Percentiles rank a stretch among this genome's conserved stretches.
Evolutionary conservation across 192 early-diverging fungal species (phyloP).

Genomic region (Coemansia sp.): DNA sequence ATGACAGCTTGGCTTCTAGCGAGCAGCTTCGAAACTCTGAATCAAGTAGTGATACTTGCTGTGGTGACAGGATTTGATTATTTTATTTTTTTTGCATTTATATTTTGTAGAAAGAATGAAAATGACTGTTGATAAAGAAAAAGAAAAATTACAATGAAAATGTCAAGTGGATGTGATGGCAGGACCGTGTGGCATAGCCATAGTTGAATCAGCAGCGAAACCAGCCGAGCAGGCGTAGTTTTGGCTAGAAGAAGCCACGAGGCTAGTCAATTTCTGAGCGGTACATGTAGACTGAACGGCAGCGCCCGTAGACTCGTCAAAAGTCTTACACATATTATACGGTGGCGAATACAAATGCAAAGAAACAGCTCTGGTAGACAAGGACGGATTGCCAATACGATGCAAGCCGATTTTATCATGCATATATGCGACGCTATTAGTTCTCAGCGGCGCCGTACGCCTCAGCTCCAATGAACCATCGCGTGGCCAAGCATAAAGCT

Average conservation of each 20-base stretch:
- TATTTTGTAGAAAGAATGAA: background rate
- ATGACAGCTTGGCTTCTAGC: background rate
- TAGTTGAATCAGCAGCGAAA: background rate
- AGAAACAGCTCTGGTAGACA: constrained; percentile 67
- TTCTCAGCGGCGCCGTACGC: constrained; percentile 50
- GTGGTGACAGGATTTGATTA: constrained; percentile 6
- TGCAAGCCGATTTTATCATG: constrained; percentile 92
- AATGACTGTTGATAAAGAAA: constrained; percentile 10
- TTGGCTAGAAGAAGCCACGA: background rate
- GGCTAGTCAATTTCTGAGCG: constrained; percentile 23
- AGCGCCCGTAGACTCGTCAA: constrained; percentile 74
- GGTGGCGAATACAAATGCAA: constrained; percentile 93
- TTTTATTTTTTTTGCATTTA: background rate
- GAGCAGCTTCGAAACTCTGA: constrained; percentile 1
- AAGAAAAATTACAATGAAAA: constrained; percentile 8
- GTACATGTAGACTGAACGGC: constrained; percentile 27
- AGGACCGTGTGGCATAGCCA: constrained; percentile 2
- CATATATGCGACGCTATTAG: constrained; percentile 83
- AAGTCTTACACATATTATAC: constrained; percentile 81
- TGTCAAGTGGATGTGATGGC: constrained; percentile 27
- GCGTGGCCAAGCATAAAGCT: constrained; percentile 77
- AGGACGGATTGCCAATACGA: constrained; percentile 72
- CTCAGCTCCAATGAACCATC: constrained; percentile 40
- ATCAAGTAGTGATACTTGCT: constrained; percentile 19
- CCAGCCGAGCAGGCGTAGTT: constrained; percentile 12